A percentile compares a stretch with the other conserved stretches of the same genome.
Conservation (phyloP, 1,284 basidiomycete species). For the Ceratobasidium sp. region DNA sequence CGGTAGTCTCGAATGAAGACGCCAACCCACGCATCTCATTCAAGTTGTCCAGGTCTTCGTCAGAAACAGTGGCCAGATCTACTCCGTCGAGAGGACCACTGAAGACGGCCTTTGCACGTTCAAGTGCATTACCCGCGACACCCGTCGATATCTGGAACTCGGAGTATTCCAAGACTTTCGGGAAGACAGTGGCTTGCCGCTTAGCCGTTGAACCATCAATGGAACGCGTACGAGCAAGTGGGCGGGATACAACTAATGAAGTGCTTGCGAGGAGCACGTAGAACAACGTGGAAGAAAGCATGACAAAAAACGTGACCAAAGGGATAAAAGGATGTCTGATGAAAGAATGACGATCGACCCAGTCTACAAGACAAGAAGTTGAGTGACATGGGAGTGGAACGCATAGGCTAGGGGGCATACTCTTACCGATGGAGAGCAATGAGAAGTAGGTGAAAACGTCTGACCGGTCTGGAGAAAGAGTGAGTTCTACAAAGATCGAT, state of each 20-base stretch:
- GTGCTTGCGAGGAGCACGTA: conserved; percentile 29
- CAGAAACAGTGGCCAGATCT: conserved; percentile 51
- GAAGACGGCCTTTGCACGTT: conserved; percentile 38
- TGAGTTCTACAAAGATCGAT: not conserved
- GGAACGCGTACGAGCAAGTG: conserved; percentile 6
- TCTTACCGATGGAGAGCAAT: conserved; percentile 35
- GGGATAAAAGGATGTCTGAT: conserved; percentile 5
- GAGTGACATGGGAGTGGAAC: too few relatives aligned
- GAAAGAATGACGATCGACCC: conserved; percentile 39
- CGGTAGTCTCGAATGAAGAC: conserved; percentile 55
- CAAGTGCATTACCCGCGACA: conserved; percentile 35
- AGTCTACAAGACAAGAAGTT: conserved; percentile 2
- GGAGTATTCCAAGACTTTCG: conserved; percentile 17
- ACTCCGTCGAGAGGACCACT: conserved; percentile 52
- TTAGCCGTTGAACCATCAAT: not conserved
- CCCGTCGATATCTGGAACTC: conserved; percentile 39
- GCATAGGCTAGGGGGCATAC: too few relatives aligned
- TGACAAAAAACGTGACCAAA: not conserved
- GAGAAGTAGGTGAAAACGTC: conserved; percentile 13
- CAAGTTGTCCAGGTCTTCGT: conserved; percentile 49
- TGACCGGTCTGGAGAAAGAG: conserved; percentile 16
- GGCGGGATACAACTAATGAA: conserved; percentile 16
- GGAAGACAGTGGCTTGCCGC: conserved; percentile 5
- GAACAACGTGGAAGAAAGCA: conserved; percentile 17
- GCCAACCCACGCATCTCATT: conserved; percentile 57